Evolutionary conservation across 257 asterid species (phyloP), one percentile per base, ranked within the genome.

Genomic region (Sherardia arvensis): DNA sequence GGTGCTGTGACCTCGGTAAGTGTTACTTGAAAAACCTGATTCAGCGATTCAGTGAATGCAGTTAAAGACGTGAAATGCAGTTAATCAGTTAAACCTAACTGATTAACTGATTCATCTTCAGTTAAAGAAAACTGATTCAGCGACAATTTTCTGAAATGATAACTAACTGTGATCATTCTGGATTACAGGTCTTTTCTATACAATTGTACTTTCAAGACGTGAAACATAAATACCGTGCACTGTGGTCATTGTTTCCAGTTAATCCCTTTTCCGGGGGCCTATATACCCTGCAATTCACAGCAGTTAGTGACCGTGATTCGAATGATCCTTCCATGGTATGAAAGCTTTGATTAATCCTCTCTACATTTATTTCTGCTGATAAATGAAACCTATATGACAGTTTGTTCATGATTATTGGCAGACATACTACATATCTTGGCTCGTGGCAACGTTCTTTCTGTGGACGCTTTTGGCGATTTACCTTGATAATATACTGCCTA

Each of bases 201-300:
- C 0, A 0, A 18, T 11, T 77, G 28, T 80, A 76, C 63, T 4
- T 1, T 38, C 25, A 12, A 0, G 2, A 1, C 0, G 10, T 18
- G 62, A 71, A 65, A 59, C 14, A 9, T 5, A 27, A n/a, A 15
- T 59, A 67, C 55, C 63, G 65, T 27, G 25, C 33, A 30, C 14
- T 80, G 10, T 80, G 77, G 76, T 80, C 85, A 38, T 29, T 80
- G 15, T 76, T 80, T 38, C 82, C 85, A 11, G 77, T 81, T 26
- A 73, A 73, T 73, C 79, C 74, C 21, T 73, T 80, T 43, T 10
- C 66, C 5, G 69, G 71, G 36, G 82, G 68, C 20, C 74, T 79
- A 15, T 0, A 0, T 9, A 15, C 21, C 45, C 69, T 79, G 43
- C 66, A 21, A 6, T 14, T 0, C 1, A 34, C 1, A 61, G 49